phyloP scores from a whole-genome alignment of 306 rosid genomes.

The Lagenaria siceraria region DNA sequence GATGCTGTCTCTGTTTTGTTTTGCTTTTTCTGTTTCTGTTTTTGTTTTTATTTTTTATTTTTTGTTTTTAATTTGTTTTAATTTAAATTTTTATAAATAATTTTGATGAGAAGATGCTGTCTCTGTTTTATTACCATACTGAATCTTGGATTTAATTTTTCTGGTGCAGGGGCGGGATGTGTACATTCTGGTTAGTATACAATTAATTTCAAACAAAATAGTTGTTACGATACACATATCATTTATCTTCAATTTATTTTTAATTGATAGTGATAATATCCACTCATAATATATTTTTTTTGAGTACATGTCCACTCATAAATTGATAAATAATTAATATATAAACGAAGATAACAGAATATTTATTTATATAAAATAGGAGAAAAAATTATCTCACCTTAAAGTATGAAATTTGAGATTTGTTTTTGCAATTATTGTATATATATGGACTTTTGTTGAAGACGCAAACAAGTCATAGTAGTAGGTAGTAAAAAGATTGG shows the following conservation, averaged over 20 bases:
- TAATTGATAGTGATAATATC: background rate
- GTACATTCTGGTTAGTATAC: slow-evolving; percentile 74
- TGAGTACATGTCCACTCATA: background rate
- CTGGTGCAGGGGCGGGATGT: slow-evolving; percentile 82
- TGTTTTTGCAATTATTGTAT: background rate
- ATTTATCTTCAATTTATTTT: background rate
- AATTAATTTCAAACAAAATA: background rate
- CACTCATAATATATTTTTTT: too few relatives aligned
- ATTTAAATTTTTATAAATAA: too few relatives aligned
- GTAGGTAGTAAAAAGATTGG: too few relatives aligned
- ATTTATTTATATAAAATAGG: background rate
- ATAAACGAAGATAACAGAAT: background rate
- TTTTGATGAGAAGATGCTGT: background rate
- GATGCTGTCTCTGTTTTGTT: background rate
- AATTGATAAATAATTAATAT: background rate
- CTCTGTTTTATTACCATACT: slow-evolving; percentile 9
- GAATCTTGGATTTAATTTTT: slow-evolving; percentile 14
- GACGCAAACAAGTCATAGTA: too few relatives aligned
- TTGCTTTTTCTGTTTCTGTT: too few relatives aligned
- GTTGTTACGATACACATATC: background rate
- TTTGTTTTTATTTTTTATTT: too few relatives aligned
- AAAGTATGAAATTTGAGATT: background rate
- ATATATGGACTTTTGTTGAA: too few relatives aligned
- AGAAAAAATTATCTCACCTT: background rate
- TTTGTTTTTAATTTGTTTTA: too few relatives aligned